phyloP scores from a whole-genome alignment of 169 alveolate genomes.

The Eimeria brunetti region DNA sequence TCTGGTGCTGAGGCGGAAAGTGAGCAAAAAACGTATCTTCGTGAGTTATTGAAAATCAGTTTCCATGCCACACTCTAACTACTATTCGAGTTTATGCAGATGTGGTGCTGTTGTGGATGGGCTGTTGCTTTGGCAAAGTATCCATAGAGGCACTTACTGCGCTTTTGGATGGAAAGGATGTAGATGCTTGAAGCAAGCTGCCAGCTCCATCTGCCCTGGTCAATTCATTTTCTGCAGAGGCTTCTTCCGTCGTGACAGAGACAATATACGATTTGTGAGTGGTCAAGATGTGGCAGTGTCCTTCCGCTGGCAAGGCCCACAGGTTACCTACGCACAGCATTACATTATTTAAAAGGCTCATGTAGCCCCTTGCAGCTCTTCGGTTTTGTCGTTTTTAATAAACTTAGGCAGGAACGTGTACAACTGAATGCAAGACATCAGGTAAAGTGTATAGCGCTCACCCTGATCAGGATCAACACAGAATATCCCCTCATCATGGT shows the following conservation, averaged over 20 bases:
- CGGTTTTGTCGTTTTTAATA: not conserved
- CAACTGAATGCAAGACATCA: not conserved
- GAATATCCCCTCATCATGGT: slow-evolving; percentile 74
- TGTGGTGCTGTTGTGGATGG: not conserved
- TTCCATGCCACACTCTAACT: not conserved
- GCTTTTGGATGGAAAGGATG: slow-evolving; percentile 20
- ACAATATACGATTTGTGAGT: slow-evolving; percentile 66
- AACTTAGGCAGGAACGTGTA: not conserved
- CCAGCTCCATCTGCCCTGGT: slow-evolving; percentile 1
- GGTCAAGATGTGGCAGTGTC: slow-evolving; percentile 45
- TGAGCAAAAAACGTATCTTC: not conserved
- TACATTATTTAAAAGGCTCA: not conserved
- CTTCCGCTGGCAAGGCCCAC: slow-evolving; percentile 79
- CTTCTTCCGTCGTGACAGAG: slow-evolving; percentile 61
- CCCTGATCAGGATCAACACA: slow-evolving; percentile 77
- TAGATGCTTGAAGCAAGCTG: slow-evolving; percentile 1
- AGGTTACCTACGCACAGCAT: slow-evolving; percentile 46
- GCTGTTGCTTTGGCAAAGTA: not conserved
- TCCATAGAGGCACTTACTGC: slow-evolving; percentile 6
- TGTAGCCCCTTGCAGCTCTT: not conserved
- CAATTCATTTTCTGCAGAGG: slow-evolving; percentile 24
- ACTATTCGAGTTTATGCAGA: not conserved
- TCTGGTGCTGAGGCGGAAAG: slow-evolving; percentile 23
- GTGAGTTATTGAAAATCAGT: not conserved
- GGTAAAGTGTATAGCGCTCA: not conserved